Conservation (phyloP, 768 basidiomycete species). For the Auricularia cornea region DNA sequence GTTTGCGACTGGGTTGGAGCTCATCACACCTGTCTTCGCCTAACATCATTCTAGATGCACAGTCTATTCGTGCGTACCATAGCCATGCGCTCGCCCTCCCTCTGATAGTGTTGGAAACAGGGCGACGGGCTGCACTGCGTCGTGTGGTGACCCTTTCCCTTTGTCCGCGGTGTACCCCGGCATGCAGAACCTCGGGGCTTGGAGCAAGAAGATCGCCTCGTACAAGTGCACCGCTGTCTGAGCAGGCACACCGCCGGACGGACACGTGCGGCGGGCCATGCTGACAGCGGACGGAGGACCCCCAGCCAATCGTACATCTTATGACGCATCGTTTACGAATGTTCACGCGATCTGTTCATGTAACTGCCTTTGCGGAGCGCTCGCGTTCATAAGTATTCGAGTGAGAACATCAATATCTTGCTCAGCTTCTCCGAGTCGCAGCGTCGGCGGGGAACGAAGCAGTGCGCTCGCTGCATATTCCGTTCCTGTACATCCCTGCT, state of each 20-base stretch:
- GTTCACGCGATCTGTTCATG: too few species aligned
- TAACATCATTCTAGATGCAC: background rate
- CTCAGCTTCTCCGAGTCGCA: too few species aligned
- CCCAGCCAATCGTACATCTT: too few species aligned
- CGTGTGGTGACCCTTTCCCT: background rate
- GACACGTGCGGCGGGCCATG: background rate
- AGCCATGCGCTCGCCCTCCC: background rate
- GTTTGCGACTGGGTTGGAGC: background rate
- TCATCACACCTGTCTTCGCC: background rate
- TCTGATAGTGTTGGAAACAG: background rate
- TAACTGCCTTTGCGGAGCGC: too few species aligned
- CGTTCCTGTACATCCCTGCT: too few species aligned
- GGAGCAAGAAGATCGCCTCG: background rate
- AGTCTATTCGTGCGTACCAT: background rate
- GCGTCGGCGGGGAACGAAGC: too few species aligned
- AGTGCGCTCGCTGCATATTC: too few species aligned
- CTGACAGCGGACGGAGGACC: too few species aligned
- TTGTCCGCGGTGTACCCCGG: background rate
- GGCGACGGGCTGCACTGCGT: background rate
- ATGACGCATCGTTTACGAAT: too few species aligned
- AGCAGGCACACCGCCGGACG: background rate
- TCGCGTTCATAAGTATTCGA: too few species aligned
- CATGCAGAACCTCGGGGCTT: background rate
- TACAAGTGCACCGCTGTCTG: background rate
- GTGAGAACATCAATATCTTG: too few species aligned